These are phyloP conservation scores for Lagenaria siceraria DNA, from an alignment of 306 rosid genomes.

Conservation along the genomic window DNA sequence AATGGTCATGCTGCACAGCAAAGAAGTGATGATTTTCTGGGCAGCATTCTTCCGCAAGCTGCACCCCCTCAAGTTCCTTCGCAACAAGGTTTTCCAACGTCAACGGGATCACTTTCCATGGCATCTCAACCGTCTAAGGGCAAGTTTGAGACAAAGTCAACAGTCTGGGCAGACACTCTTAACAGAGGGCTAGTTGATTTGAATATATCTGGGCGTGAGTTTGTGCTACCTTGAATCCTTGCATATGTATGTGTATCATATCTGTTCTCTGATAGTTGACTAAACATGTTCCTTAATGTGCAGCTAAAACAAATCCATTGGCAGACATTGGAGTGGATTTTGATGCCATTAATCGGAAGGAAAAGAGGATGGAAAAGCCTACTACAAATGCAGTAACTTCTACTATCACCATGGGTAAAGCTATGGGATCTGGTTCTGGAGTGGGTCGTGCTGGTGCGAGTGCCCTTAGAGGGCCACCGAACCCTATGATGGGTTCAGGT, in stretches of 20 bases:
- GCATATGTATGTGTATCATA: background rate
- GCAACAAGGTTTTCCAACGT: constrained; percentile 28
- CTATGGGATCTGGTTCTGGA: constrained; percentile 99
- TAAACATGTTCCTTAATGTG: constrained; percentile 15
- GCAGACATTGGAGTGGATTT: constrained; percentile 95
- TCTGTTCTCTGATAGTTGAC: background rate
- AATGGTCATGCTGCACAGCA: constrained; percentile 23
- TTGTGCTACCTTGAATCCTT: background rate
- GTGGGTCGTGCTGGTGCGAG: constrained; percentile 74
- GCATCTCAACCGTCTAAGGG: constrained; percentile 59
- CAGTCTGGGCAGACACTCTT: constrained; percentile 94
- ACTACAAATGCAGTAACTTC: constrained; percentile 47
- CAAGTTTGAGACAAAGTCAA: constrained; percentile 88
- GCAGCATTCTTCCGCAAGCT: constrained; percentile 30
- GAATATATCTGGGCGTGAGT: constrained; percentile 93
- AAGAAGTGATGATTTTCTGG: constrained; percentile 29
- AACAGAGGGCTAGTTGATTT: constrained; percentile 93
- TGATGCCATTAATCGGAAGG: constrained; percentile 85
- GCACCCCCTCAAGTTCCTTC: constrained; percentile 30
- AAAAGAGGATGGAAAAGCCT: constrained; percentile 95
- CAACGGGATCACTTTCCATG: constrained; percentile 29
- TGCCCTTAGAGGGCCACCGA: constrained; percentile 44
- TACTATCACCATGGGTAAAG: constrained; percentile 86
- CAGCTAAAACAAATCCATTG: constrained; percentile 90
- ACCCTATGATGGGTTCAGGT: constrained; percentile 50